Conservation (phyloP, 1,284 basidiomycete species). For the Ceratobasidium sp. region DNA sequence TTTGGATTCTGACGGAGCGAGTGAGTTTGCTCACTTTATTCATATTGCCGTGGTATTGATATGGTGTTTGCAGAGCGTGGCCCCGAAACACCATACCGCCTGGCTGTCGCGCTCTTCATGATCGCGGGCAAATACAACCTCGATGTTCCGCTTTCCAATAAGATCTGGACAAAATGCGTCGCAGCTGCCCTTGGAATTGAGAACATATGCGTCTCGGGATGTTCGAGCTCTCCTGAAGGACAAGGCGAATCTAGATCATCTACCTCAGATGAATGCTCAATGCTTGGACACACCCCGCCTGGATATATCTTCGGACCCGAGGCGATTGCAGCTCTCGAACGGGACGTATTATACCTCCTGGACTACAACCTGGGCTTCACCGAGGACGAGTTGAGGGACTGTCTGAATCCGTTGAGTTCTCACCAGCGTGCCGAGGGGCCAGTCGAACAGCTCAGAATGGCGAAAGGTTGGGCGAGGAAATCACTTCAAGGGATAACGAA, state of each 20-base stretch:
- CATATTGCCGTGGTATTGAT: not conserved
- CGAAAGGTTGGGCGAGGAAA: not conserved
- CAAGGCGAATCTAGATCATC: not conserved
- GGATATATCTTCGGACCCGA: conserved; percentile 25
- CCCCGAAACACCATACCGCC: conserved; percentile 18
- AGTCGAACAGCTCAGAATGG: not conserved
- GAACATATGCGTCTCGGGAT: not conserved
- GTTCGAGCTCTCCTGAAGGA: not conserved
- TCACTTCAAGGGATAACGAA: not conserved
- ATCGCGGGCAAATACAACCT: conserved; percentile 22
- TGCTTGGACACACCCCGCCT: not conserved
- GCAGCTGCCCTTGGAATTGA: conserved; percentile 7
- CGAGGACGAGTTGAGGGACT: conserved; percentile 16
- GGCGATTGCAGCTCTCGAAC: conserved; percentile 19
- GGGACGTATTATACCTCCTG: conserved; percentile 16
- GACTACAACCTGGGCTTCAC: conserved; percentile 8
- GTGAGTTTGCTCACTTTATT: not conserved
- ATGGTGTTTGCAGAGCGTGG: not conserved
- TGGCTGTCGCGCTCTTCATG: conserved; percentile 16
- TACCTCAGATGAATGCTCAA: not conserved
- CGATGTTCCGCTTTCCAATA: not conserved
- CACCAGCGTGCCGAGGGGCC: conserved; percentile 7
- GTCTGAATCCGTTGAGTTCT: conserved; percentile 11
- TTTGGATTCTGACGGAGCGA: not conserved
- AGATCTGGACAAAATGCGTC: not conserved